Evolutionary conservation across 2,329 filamentous ascomycete genomes (phyloP).

Genomic region (Cordyceps cateniannulata): DNA sequence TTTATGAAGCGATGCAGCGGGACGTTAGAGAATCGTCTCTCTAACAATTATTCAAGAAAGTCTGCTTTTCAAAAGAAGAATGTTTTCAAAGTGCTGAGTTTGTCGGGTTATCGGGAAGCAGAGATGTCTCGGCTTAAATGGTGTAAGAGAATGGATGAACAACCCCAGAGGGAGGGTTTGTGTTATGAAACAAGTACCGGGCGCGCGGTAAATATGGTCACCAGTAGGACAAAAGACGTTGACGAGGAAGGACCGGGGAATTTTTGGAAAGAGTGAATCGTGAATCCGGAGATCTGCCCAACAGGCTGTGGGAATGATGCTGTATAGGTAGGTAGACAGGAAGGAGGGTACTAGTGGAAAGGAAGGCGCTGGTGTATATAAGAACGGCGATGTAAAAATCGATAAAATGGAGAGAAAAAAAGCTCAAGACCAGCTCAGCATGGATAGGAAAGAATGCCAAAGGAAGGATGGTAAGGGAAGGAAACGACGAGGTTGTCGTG

Average conservation of each 20-base stretch:
- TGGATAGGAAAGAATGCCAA: not conserved
- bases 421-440: constrained; percentile 3
- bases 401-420: not conserved
- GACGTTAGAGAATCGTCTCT: not conserved
- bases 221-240: not conserved
- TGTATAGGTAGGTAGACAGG: not conserved
- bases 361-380: not conserved
- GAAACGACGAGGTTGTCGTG: not conserved
- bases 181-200: not conserved
- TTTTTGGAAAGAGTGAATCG: not conserved
- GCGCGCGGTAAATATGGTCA: not conserved
- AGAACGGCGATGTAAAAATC: not conserved
- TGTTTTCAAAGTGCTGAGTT: not conserved
- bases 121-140: not conserved
- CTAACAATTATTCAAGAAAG: not conserved
- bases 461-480: constrained; percentile 4
- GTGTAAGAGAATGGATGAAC: not conserved
- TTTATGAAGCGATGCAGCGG: not conserved
- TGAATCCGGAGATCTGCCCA: not conserved
- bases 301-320: not conserved
- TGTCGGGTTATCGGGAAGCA: not conserved
- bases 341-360: not conserved
- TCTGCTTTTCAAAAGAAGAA: not conserved
- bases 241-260: not conserved
- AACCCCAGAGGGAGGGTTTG: not conserved